A percentile compares a stretch with the other conserved stretches of the same genome.
These are phyloP conservation scores for Tolypocladium album DNA, from an alignment of 2,329 filamentous ascomycete genomes.

Conservation along the genomic window DNA sequence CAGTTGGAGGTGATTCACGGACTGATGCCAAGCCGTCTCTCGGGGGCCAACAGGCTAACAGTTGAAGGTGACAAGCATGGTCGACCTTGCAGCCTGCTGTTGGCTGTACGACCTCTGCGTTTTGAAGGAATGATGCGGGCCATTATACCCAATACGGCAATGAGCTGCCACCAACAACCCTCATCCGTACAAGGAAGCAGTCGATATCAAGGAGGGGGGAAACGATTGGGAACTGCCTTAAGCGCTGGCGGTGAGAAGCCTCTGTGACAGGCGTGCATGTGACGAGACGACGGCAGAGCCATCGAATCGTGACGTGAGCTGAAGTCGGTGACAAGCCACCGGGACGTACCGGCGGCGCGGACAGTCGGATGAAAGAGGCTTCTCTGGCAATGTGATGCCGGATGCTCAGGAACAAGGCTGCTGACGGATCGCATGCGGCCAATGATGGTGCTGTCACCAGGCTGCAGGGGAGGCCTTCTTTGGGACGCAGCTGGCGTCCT, in stretches of 20 bases:
- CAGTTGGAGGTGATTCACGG: not conserved
- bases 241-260: not conserved
- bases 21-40: not conserved
- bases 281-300: not conserved
- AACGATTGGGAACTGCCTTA: not conserved
- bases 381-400: not conserved
- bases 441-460: not conserved
- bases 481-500: not conserved
- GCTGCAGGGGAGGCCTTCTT: not conserved
- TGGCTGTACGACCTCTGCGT: not conserved
- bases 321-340: not conserved
- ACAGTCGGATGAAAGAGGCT: not conserved
- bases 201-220: not conserved
- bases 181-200: not conserved
- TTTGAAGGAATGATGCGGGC: not conserved
- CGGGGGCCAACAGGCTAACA: not conserved
- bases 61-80: constrained; percentile 1
- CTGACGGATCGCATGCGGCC: not conserved
- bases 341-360: not conserved
- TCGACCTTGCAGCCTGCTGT: constrained; percentile 1
- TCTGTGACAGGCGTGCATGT: not conserved
- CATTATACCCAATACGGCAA: constrained; percentile 1
- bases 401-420: not conserved
- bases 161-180: not conserved
- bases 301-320: not conserved